Evolutionary conservation across 2,329 filamentous ascomycete species (phyloP), one percentile per base, ranked within the genome.

Genomic region (Whalleya microplaca): DNA sequence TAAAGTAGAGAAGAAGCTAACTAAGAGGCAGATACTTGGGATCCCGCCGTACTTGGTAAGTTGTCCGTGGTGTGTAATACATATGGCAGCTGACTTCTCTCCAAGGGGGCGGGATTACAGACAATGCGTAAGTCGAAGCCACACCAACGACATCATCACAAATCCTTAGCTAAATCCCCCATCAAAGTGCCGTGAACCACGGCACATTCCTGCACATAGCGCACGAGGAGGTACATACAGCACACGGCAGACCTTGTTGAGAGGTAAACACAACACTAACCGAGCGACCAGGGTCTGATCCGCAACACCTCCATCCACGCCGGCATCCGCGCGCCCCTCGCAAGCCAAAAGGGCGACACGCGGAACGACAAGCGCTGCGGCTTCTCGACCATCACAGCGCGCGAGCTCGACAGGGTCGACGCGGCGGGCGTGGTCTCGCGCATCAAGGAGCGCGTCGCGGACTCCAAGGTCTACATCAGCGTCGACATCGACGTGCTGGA

Each of bases 401-500:
- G 84, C 61, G 90, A 92, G 60, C 85, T 94, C 45, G 90, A 94
- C 71, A 85, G 86, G 16, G 71, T 91, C 40, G 89, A 90, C 2
- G 75, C 81, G 0, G 76, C 80, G 32, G 89, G 88, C 0, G 75
- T 94, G 41, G 82, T 91, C 2, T 74, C 84, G 10, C 75, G 73
- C 41, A 90, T 94, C 61, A 77, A 90, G 65, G 69, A 78, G 2
- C 75, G 83, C 8, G 80, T 85, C 0, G 73, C 73, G 1, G 76
- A 76, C 14, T 77, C 78, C 0, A 80, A 76, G 44, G 83, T 86
- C 12, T 94, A 94, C 66, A 78, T 94, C 21, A 88, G 83, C 55
- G 84, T 94, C 16, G 90, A 94, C 68, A 93, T 93, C 64, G 90
- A 94, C 72, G 89, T 93, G 0, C 78, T 94, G 45, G 90, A 94